Evolutionary conservation across 805 yeast genomes (phyloP).

Genomic region (Saccharomycopsis olivae): DNA sequence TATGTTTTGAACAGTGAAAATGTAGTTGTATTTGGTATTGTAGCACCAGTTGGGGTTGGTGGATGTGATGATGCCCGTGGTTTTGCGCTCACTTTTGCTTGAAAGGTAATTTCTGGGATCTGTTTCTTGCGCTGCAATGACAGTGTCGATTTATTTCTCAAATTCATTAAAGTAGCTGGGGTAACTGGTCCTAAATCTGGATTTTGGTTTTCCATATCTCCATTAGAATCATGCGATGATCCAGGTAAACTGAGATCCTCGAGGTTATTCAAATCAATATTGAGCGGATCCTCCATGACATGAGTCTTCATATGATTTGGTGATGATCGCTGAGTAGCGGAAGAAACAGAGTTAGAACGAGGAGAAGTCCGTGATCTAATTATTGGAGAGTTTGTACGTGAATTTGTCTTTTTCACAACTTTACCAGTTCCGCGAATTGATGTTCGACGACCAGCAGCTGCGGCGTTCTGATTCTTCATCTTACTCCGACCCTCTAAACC

Average conservation of each 20-base stretch:
- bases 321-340: too few species aligned
- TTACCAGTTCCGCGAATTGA: slow-evolving; percentile 2
- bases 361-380: slow-evolving; percentile 12
- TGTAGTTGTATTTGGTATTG: slow-evolving; percentile 1
- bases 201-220: neutral
- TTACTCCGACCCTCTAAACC: neutral
- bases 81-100: too few species aligned
- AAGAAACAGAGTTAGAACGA: neutral
- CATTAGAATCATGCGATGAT: neutral
- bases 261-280: slow-evolving; percentile 1
- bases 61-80: neutral
- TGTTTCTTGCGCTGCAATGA: neutral
- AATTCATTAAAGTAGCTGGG: slow-evolving; percentile 18
- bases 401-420: slow-evolving; percentile 7
- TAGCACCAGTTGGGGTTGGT: neutral
- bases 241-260: slow-evolving; percentile 14
- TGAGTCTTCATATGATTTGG: neutral
- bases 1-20: slow-evolving; percentile 18
- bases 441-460: too few species aligned
- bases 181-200: slow-evolving; percentile 13
- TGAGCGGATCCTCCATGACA: neutral
- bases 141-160: slow-evolving; percentile 1
- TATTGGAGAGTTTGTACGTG: slow-evolving; percentile 12
- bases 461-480: too few species aligned
- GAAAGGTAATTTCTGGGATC: slow-evolving; percentile 15